These are phyloP conservation scores for Barbarea vulgaris DNA, from an alignment of 345 rosid species.

Conservation along the genomic window DNA sequence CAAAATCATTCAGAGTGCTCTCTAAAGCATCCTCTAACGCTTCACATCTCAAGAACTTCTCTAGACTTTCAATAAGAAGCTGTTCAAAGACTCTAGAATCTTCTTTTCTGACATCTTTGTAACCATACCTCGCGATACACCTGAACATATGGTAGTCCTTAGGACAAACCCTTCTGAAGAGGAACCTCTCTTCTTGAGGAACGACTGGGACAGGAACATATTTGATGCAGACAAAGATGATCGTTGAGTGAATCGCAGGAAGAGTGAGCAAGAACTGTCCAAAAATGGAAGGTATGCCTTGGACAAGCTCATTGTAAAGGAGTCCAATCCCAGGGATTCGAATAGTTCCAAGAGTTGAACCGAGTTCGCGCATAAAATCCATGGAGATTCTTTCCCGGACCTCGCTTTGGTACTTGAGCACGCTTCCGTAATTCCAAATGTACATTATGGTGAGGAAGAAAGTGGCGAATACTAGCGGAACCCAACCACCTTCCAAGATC, in stretches of 20 bases:
- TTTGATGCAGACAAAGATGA: slow-evolving; percentile 91
- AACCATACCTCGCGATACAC: slow-evolving; percentile 89
- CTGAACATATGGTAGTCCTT: slow-evolving; percentile 94
- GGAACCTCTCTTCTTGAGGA: slow-evolving; percentile 86
- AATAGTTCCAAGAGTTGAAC: slow-evolving; percentile 81
- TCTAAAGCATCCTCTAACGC: slow-evolving; percentile 83
- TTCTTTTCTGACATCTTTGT: slow-evolving; percentile 87
- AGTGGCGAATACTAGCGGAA: slow-evolving; percentile 79
- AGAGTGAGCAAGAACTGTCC: slow-evolving; percentile 85
- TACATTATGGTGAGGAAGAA: slow-evolving; percentile 82
- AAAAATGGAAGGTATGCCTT: slow-evolving; percentile 85
- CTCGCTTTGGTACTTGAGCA: slow-evolving; percentile 90
- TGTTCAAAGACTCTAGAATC: slow-evolving; percentile 80
- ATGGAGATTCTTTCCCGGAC: slow-evolving; percentile 83
- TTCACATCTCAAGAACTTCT: slow-evolving; percentile 76
- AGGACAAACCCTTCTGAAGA: slow-evolving; percentile 85
- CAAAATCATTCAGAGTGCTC: slow-evolving; percentile 49
- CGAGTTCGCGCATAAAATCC: slow-evolving; percentile 87
- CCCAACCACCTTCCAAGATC: slow-evolving; percentile 87
- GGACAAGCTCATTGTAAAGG: slow-evolving; percentile 85
- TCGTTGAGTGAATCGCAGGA: slow-evolving; percentile 89
- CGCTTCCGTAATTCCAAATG: slow-evolving; percentile 94
- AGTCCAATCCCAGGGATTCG: slow-evolving; percentile 89
- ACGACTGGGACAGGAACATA: slow-evolving; percentile 94
- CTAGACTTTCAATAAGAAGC: slow-evolving; percentile 78